Conservation (phyloP, 176 grass and related monocot genomes). For the Oryza meyeriana region DNA sequence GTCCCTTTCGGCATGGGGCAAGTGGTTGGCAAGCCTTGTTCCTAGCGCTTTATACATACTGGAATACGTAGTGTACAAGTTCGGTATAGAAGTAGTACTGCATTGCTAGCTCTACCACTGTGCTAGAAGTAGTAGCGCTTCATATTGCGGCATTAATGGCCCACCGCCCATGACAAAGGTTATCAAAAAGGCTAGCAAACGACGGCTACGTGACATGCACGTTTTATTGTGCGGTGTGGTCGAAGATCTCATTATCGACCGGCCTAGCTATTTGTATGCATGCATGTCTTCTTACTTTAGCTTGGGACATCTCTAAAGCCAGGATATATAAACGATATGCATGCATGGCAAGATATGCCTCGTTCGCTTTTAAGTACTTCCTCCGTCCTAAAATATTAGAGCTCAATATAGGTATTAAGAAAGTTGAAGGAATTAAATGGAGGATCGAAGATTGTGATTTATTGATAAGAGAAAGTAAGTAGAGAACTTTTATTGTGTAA, state of each 20-base stretch:
- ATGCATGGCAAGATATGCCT: background rate
- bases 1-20: conserved; percentile 2
- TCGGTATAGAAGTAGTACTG: background rate
- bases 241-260: background rate
- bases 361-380: too few species aligned
- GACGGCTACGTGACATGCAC: background rate
- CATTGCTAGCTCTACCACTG: background rate
- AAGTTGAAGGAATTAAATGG: too few species aligned
- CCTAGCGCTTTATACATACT: background rate
- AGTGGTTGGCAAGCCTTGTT: background rate
- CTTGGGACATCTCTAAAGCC: background rate
- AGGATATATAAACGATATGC: background rate
- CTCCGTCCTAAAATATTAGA: too few species aligned
- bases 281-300: background rate
- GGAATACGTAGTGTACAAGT: background rate
- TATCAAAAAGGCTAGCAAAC: background rate
- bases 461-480: too few species aligned
- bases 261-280: background rate
- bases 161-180: background rate
- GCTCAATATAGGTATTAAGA: too few species aligned
- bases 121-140: background rate
- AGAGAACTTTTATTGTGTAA: too few species aligned
- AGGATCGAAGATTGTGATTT: too few species aligned
- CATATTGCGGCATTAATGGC: background rate
- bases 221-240: background rate